Base-by-base conservation (phyloP, 2,329 filamentous ascomycete species). In the Dryadomyces quercivorus region DNA sequence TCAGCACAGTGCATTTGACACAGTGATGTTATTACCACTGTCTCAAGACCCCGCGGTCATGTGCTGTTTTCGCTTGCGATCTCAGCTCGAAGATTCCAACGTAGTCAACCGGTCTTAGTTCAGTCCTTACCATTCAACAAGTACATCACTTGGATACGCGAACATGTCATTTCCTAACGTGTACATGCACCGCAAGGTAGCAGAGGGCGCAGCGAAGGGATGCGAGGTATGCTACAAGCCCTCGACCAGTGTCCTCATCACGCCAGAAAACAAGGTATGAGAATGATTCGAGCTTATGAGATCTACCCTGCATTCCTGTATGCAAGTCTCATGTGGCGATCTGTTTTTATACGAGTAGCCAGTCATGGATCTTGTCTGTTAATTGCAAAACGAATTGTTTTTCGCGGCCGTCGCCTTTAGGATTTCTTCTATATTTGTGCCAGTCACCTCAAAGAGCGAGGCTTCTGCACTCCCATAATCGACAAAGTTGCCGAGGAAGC, bases 161-260 rank as follows among this genome's bases (percentile, higher is more conserved):
- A 21, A 22, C 8, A 78, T 77, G 72, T 71, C 76, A 1, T 81
- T 92, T 56, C 80, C 80, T 45, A 97, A 97, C 65, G 69, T 86
- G 34, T 97, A 92, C 71, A 82, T 88, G 59, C 86, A 91, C 60
- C 86, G 92, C 51, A 88, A 83, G 61, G 92, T 97, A 40, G 90
- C 90, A 13, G 89, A 95, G 34, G 79, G 82, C n/a, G 79, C 85
- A 1, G 79, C 88, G 13, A 95, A 88, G 69, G 76, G 88, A 51
- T 98, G 93, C 70, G 86, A 89, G 69, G 82, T 97, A 59, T 97
- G 93, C 75, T 94, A 85, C 74, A 95, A 93, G 70, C 86, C 87
- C 9, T 89, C 85, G 56, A 82, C 84, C 7, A 94, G 85, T 60
- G 92, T 97, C 18, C 75, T 98, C 54, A 88, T 95, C 61, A 94